phyloP scores from a whole-genome alignment of 768 basidiomycete species.

The Boletus pseudopeckii region DNA sequence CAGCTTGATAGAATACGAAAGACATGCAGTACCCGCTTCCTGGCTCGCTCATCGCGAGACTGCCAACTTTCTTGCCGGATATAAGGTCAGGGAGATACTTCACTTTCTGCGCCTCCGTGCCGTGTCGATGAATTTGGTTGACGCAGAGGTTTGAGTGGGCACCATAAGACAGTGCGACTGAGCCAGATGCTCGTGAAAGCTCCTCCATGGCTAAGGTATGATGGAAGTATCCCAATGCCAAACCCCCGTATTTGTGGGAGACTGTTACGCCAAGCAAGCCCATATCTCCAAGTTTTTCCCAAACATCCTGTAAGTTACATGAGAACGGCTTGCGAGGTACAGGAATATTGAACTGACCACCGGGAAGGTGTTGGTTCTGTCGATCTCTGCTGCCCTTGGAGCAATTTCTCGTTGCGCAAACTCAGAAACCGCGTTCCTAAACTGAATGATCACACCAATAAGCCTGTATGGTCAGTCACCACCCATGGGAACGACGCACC shows the following conservation, averaged over 20 bases:
- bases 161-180: conserved; percentile 88
- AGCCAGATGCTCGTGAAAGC: conserved; percentile 85
- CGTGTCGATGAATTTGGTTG: conserved; percentile 82
- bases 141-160: conserved; percentile 90
- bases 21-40: conserved; percentile 56
- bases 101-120: conserved; percentile 75
- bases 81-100: conserved; percentile 80
- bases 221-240: conserved; percentile 79
- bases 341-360: conserved; percentile 39
- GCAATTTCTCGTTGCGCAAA: conserved; percentile 85
- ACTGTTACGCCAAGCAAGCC: conserved; percentile 89
- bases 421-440: conserved; percentile 70
- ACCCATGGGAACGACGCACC: conserved; percentile 38
- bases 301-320: conserved; percentile 58
- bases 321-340: neutral
- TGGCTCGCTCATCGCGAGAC: conserved; percentile 92
- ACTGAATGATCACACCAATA: conserved; percentile 42
- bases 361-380: conserved; percentile 82
- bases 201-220: conserved; percentile 96
- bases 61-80: conserved; percentile 78
- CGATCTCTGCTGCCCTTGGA: conserved; percentile 81
- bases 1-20: neutral
- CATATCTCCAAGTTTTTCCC: conserved; percentile 90
- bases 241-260: conserved; percentile 74
- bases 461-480: neutral